phyloP scores from a whole-genome alignment of 116 monocot genomes.

The Posidonia oceanica region DNA sequence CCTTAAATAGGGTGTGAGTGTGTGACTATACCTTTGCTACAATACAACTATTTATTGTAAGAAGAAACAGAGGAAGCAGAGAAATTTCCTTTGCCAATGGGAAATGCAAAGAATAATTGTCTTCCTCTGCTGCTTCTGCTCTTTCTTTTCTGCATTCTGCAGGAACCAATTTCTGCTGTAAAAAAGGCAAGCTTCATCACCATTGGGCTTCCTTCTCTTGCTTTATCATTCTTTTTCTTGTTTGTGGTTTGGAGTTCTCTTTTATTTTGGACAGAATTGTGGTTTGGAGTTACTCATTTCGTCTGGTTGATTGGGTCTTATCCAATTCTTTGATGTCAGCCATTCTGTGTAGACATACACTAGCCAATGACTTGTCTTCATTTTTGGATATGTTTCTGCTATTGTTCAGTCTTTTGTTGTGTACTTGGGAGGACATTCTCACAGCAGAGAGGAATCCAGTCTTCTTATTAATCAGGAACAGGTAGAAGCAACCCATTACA shows the following conservation, averaged over 20 bases:
- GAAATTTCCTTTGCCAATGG: background rate
- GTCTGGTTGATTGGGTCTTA: too few species aligned
- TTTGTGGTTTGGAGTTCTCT: too few species aligned
- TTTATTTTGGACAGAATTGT: background rate
- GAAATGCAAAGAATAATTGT: background rate
- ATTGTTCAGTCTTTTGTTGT: constrained; percentile 31
- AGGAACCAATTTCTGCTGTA: constrained; percentile 3
- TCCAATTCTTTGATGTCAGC: too few species aligned
- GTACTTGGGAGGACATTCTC: constrained; percentile 30
- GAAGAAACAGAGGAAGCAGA: background rate
- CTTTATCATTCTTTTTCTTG: background rate
- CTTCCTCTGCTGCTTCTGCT: background rate
- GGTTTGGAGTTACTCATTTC: background rate
- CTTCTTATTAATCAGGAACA: background rate
- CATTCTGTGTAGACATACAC: too few species aligned
- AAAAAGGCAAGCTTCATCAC: constrained; percentile 6
- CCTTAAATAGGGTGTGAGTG: too few species aligned
- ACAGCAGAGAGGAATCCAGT: constrained; percentile 4
- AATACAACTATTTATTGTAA: background rate
- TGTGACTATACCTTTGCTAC: too few species aligned
- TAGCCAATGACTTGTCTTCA: too few species aligned
- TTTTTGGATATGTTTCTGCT: background rate
- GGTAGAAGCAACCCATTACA: constrained; percentile 11
- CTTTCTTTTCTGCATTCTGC: constrained; percentile 1
- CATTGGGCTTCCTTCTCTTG: background rate